Percentiles rank a stretch among this genome's conserved stretches.
These are phyloP conservation scores for Neofusicoccum kwambonambiense DNA, from an alignment of 2,329 filamentous ascomycete species.

Conservation along the genomic window DNA sequence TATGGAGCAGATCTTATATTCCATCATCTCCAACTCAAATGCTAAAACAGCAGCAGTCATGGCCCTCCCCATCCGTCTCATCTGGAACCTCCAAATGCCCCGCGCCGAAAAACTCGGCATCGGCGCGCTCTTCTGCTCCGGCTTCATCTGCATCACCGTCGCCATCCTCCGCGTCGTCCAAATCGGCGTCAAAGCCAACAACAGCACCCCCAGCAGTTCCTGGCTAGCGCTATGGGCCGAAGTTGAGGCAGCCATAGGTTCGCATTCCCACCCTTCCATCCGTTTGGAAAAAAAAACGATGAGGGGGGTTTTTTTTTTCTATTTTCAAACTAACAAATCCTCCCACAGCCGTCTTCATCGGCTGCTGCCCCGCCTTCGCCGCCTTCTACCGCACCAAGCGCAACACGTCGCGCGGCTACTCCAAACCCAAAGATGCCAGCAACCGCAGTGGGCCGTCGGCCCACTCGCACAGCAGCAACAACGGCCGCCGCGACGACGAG, in stretches of 20 bases:
- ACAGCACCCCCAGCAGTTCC: slow-evolving; percentile 30
- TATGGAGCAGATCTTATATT: slow-evolving; percentile 17
- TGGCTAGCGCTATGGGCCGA: slow-evolving; percentile 40
- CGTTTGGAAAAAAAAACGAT: slow-evolving; percentile 19
- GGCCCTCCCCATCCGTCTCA: slow-evolving; percentile 37
- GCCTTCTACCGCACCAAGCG: slow-evolving; percentile 21
- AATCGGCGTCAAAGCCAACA: slow-evolving; percentile 30
- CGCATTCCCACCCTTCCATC: slow-evolving; percentile 16
- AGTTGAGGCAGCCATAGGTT: slow-evolving; percentile 38
- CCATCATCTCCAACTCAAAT: background rate
- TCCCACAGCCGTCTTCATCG: slow-evolving; percentile 27
- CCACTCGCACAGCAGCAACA: background rate
- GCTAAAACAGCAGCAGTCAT: slow-evolving; percentile 30
- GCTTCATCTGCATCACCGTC: slow-evolving; percentile 29
- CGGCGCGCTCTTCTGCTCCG: slow-evolving; percentile 27
- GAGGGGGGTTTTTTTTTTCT: too few relatives aligned
- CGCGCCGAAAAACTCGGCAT: slow-evolving; percentile 34
- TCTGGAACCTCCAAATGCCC: slow-evolving; percentile 39
- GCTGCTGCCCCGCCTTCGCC: slow-evolving; percentile 26
- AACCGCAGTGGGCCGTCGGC: too few relatives aligned
- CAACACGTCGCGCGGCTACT: slow-evolving; percentile 22
- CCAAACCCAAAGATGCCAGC: slow-evolving; percentile 12
- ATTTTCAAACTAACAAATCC: too few relatives aligned
- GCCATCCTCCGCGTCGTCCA: slow-evolving; percentile 33
- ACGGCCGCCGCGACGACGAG: background rate